Conservation (phyloP, 495 filamentous ascomycete species). For the Aspergillus cavernicola region DNA sequence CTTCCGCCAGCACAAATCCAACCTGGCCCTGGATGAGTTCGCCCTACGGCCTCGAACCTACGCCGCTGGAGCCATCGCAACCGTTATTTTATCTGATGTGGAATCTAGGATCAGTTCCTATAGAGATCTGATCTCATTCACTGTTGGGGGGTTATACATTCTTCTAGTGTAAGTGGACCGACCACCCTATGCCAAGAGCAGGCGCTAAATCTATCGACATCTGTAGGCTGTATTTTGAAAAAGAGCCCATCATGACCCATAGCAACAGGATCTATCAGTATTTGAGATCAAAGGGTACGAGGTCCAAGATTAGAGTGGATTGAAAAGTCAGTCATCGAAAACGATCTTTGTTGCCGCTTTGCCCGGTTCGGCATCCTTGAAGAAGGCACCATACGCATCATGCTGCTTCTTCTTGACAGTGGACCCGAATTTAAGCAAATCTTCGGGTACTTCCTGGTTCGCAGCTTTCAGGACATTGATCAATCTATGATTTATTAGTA, state of each 20-base stretch:
- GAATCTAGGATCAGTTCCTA: constrained; percentile 26
- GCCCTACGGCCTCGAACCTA: constrained; percentile 28
- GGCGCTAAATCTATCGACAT: constrained; percentile 12
- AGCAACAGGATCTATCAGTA: constrained; percentile 38
- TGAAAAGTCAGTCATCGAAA: constrained; percentile 63
- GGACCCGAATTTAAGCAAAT: constrained; percentile 88
- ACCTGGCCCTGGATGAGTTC: constrained; percentile 25
- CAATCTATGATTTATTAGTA: constrained; percentile 44
- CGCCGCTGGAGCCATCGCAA: constrained; percentile 29
- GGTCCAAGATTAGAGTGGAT: constrained; percentile 7
- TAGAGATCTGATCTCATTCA: constrained; percentile 49
- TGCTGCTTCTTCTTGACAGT: constrained; percentile 98
- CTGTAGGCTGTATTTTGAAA: constrained; percentile 56
- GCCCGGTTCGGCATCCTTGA: constrained; percentile 70
- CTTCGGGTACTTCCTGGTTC: constrained; percentile 83
- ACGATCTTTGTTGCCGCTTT: constrained; percentile 89
- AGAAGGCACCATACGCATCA: constrained; percentile 88
- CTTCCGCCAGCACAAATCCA: constrained; percentile 41
- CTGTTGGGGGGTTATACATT: constrained; percentile 50
- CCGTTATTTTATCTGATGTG: constrained; percentile 25
- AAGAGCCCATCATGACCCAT: constrained; percentile 49
- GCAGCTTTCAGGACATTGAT: constrained; percentile 91
- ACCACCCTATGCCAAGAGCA: not conserved
- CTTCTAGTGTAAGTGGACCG: constrained; percentile 55
- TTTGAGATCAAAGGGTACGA: constrained; percentile 19